These are phyloP conservation scores for Nidula niveotomentosa DNA, from an alignment of 1,284 basidiomycete species.

Conservation along the genomic window DNA sequence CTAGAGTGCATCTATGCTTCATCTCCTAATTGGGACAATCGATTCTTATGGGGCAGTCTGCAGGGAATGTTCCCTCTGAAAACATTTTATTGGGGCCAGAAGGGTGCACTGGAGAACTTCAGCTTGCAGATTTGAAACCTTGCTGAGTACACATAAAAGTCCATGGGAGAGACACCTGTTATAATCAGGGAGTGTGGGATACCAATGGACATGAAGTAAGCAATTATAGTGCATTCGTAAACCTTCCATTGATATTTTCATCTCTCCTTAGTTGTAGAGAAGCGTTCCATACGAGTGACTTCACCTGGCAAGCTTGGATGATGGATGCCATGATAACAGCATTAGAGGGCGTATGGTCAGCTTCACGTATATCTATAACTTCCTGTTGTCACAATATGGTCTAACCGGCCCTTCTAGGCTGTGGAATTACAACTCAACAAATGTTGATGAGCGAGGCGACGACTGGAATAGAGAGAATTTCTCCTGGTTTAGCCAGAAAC, in stretches of 20 bases:
- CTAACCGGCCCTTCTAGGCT: conserved; percentile 44
- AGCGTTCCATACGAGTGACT: conserved; percentile 76
- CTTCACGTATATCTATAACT: conserved; percentile 66
- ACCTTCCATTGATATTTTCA: background rate
- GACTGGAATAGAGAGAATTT: conserved; percentile 97
- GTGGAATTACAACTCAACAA: conserved; percentile 95
- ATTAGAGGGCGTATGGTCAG: conserved; percentile 70
- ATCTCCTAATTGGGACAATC: conserved; percentile 7
- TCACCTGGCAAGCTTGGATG: conserved; percentile 81
- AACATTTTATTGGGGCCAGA: conserved; percentile 86
- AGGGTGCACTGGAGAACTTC: conserved; percentile 81
- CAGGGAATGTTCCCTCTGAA: conserved; percentile 84
- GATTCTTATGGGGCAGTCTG: background rate
- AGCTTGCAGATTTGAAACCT: conserved; percentile 81
- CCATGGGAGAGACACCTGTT: conserved; percentile 78
- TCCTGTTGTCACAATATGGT: too few relatives aligned
- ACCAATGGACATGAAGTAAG: conserved; percentile 94
- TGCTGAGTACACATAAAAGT: conserved; percentile 61
- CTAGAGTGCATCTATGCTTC: conserved; percentile 51
- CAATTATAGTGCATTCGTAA: conserved; percentile 5
- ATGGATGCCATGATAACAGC: conserved; percentile 87
- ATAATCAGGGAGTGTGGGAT: conserved; percentile 91
- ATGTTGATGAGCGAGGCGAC: conserved; percentile 80
- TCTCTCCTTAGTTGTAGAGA: conserved; percentile 53
- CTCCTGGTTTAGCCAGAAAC: conserved; percentile 81